phyloP scores from a whole-genome alignment of 1,284 basidiomycete species.

The Papiliotrema fonsecae region DNA sequence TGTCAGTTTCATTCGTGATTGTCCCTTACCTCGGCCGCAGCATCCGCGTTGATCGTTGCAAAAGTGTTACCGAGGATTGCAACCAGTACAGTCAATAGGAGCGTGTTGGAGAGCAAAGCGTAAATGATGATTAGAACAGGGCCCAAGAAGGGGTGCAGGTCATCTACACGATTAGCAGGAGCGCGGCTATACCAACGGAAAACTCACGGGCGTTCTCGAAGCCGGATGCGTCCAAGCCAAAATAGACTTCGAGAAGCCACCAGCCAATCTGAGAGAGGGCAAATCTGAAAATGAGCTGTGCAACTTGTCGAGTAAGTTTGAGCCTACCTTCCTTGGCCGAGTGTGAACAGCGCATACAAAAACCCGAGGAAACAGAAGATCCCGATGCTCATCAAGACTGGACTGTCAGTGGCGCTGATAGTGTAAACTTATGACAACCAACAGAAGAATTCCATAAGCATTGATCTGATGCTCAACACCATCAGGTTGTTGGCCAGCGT shows the following conservation, averaged over 20 bases:
- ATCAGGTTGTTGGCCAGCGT: slow-evolving; percentile 77
- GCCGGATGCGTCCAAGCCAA: slow-evolving; percentile 80
- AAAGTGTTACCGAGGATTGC: slow-evolving; percentile 90
- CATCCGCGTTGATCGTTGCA: slow-evolving; percentile 83
- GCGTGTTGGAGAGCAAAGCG: slow-evolving; percentile 80
- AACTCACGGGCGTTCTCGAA: slow-evolving; percentile 69
- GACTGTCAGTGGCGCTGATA: slow-evolving; percentile 58
- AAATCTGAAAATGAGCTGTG: slow-evolving; percentile 20
- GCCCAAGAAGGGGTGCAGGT: slow-evolving; percentile 76
- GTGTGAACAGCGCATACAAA: slow-evolving; percentile 82
- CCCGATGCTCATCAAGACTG: slow-evolving; percentile 73
- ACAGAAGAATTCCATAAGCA: slow-evolving; percentile 49
- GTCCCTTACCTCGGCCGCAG: slow-evolving; percentile 68
- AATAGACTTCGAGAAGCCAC: slow-evolving; percentile 54
- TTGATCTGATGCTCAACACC: slow-evolving; percentile 48
- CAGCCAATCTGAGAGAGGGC: slow-evolving; percentile 43
- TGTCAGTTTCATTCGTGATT: slow-evolving; percentile 2
- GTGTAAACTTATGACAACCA: slow-evolving; percentile 3
- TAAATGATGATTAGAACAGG: slow-evolving; percentile 78
- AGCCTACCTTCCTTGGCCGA: slow-evolving; percentile 51
- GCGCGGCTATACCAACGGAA: background rate
- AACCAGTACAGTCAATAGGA: slow-evolving; percentile 49
- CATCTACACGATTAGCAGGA: slow-evolving; percentile 43
- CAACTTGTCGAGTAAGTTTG: slow-evolving; percentile 9
- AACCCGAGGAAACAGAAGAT: slow-evolving; percentile 73